Evolutionary conservation across 2,329 filamentous ascomycete species (phyloP).

Genomic region (Hypomyces rosellus): DNA sequence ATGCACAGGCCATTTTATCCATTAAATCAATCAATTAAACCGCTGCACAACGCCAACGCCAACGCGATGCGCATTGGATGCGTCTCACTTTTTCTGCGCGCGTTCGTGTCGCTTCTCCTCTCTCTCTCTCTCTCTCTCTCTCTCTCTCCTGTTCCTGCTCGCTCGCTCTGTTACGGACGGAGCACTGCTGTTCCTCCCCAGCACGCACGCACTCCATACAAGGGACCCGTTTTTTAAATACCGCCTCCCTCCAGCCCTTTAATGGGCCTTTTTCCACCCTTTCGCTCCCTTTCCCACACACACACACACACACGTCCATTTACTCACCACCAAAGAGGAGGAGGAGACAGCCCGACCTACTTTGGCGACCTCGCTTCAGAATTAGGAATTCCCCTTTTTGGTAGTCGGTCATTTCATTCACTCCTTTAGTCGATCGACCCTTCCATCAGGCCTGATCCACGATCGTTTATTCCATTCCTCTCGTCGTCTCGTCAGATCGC

Average conservation of each 20-base stretch:
- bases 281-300: not conserved
- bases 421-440: too few relatives aligned
- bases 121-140: not conserved
- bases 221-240: not conserved
- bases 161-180: too few relatives aligned
- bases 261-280: not conserved
- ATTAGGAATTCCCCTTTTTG: too few relatives aligned
- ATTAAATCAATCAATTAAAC: not conserved
- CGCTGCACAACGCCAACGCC: conserved; percentile 14
- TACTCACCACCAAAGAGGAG: too few relatives aligned
- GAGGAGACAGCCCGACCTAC: too few relatives aligned
- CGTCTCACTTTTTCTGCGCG: not conserved
- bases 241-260: not conserved
- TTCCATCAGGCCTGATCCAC: too few relatives aligned
- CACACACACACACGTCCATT: not conserved
- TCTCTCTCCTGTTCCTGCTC: too few relatives aligned
- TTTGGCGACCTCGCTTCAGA: too few relatives aligned
- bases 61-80: conserved; percentile 12
- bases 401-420: too few relatives aligned
- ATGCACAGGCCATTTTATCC: not conserved
- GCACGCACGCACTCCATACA: not conserved
- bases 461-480: too few relatives aligned
- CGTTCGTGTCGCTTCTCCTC: conserved; percentile 13
- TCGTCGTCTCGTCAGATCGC: not conserved
- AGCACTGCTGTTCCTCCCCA: not conserved